Evolutionary conservation across 2,329 filamentous ascomycete genomes (phyloP).

Genomic region (Kalaharituber pfeilii): DNA sequence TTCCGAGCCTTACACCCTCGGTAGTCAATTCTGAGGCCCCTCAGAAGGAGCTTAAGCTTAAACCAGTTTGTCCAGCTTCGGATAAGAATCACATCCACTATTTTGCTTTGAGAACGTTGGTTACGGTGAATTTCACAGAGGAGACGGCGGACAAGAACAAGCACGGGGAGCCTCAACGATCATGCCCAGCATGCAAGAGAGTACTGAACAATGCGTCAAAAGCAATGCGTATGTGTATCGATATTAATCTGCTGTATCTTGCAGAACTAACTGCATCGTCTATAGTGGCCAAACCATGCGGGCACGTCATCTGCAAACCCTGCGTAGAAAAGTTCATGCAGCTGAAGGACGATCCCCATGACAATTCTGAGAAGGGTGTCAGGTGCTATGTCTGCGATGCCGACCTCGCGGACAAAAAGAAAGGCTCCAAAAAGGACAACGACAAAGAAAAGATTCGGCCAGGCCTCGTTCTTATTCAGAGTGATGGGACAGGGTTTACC

Average conservation of each 20-base stretch:
- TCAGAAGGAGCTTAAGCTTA: conserved; percentile 45
- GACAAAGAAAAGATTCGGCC: conserved; percentile 44
- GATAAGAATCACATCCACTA: conserved; percentile 47
- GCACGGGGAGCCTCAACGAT: conserved; percentile 32
- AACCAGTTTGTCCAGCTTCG: conserved; percentile 62
- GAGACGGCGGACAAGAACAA: conserved; percentile 39
- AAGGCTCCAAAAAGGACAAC: conserved; percentile 25
- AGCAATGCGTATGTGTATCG: conserved; percentile 48
- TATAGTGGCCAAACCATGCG: conserved; percentile 62
- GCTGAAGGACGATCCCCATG: conserved; percentile 43
- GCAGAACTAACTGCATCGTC: not conserved
- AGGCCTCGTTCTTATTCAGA: conserved; percentile 61
- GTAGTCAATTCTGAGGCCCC: conserved; percentile 40
- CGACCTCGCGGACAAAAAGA: conserved; percentile 40
- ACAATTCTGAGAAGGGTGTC: conserved; percentile 36
- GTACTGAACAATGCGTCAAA: conserved; percentile 63
- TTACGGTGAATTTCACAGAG: conserved; percentile 59
- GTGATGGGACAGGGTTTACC: conserved; percentile 84
- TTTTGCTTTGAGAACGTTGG: conserved; percentile 61
- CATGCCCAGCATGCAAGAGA: conserved; percentile 79
- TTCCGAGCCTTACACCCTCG: conserved; percentile 62
- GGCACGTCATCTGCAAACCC: conserved; percentile 74
- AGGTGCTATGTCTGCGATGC: conserved; percentile 77
- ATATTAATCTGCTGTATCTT: too few species aligned
- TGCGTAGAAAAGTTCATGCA: conserved; percentile 74